Base-by-base conservation (phyloP, 805 yeast species). In the Hemisphaericaspora nanyangensis region DNA sequence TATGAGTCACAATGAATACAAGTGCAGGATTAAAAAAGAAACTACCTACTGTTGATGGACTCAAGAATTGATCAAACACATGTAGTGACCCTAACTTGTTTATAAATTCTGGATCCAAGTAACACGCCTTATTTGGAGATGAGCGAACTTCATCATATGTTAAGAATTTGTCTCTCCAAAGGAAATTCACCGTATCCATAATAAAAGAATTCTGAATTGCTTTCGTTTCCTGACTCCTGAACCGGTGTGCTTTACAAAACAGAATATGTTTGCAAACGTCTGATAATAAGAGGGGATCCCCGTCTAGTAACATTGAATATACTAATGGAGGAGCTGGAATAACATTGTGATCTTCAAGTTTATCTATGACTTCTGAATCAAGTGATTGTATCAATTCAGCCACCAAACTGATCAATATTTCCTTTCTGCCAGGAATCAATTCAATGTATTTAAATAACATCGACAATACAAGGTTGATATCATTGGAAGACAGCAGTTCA, bases 151-250 rank as follows among this genome's bases (percentile, higher is more conserved):
- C 66, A 18, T 33, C 40, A n/a, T 52, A 51, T 18, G 64, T 64
- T 44, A 77, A 70, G 1, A 79, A 75, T 47, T 63, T 68, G 45
- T 77, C 75, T 42, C 82, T 56, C 85, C 85, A 80, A 0, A 74
- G 34, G 11, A 72, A 59, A 41, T 80, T 79, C 43, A 80, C 65
- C 6, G 72, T 50, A 48, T 80, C 85, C 68, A 76, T 71, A 7
- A 79, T 71, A 42, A 70, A 74, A 0, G 77, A 57, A 40, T 77
- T 77, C 34, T 72, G 77, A 4, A 72, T 35, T 7, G 48, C 46
- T 37, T 67, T 65, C 26, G 53, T 44, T 3, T 45, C 28, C 6
- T 45, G 46, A 2, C 47, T 48, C n/a, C 46, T 37, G 37, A 62
- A 57, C 29, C 56, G 52, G 37, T 60, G 63, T 11, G 40, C 52